Percentiles rank a stretch among this genome's conserved stretches.
These are phyloP conservation scores for Penicillium goetzii DNA, from an alignment of 495 filamentous ascomycete genomes.

Conservation along the genomic window DNA sequence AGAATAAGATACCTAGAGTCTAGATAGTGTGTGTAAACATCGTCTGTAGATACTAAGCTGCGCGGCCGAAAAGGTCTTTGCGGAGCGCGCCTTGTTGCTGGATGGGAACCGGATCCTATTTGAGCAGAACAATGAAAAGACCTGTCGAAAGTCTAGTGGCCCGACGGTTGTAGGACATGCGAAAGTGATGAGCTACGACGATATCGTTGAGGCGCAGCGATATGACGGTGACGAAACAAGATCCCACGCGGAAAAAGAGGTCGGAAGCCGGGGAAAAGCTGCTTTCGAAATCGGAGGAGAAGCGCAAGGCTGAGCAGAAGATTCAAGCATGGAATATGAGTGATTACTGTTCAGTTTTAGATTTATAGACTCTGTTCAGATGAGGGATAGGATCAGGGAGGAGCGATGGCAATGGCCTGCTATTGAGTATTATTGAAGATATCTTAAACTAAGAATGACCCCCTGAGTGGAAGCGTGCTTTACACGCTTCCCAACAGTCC, in stretches of 20 bases:
- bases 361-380: slow-evolving; percentile 22
- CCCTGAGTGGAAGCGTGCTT: too few species aligned
- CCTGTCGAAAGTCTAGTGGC: slow-evolving; percentile 34
- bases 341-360: slow-evolving; percentile 22
- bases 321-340: slow-evolving; percentile 24
- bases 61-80: slow-evolving; percentile 37
- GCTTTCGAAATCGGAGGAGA: slow-evolving; percentile 21
- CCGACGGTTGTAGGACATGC: slow-evolving; percentile 32
- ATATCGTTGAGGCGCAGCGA: slow-evolving; percentile 39
- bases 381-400: too few species aligned
- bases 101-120: slow-evolving; percentile 31
- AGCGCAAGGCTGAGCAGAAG: slow-evolving; percentile 21
- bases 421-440: too few species aligned
- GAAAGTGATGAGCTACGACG: slow-evolving; percentile 43
- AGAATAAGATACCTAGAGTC: slow-evolving; percentile 30
- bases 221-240: slow-evolving; percentile 11
- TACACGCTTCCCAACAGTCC: too few species aligned
- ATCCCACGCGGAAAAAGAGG: slow-evolving; percentile 26
- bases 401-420: too few species aligned
- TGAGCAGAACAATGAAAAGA: slow-evolving; percentile 38
- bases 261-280: slow-evolving; percentile 16
- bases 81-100: slow-evolving; percentile 31
- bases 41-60: slow-evolving; percentile 28
- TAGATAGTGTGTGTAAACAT: slow-evolving; percentile 31
- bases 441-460: too few species aligned